These are phyloP conservation scores for Fusarium setosum DNA, from an alignment of 2,329 filamentous ascomycete species.

Conservation along the genomic window DNA sequence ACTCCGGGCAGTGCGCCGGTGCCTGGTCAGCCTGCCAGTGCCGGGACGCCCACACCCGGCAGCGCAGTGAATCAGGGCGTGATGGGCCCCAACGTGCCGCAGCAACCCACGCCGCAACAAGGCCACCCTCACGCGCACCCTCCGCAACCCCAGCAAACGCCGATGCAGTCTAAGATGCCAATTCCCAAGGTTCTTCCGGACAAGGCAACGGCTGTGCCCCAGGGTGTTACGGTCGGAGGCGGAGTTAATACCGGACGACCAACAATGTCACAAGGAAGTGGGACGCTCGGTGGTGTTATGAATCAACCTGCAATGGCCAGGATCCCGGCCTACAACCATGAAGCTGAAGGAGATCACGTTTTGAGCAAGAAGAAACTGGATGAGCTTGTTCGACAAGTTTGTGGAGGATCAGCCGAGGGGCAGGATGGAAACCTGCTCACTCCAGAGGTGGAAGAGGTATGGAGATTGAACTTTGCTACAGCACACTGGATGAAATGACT, in stretches of 20 bases:
- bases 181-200: slow-evolving; percentile 84
- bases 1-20: slow-evolving; percentile 48
- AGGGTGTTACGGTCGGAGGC: slow-evolving; percentile 77
- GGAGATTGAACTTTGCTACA: neutral
- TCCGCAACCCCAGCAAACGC: slow-evolving; percentile 53
- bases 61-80: slow-evolving; percentile 46
- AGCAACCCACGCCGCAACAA: slow-evolving; percentile 48
- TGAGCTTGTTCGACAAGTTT: slow-evolving; percentile 93
- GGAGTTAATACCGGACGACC: slow-evolving; percentile 76
- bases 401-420: slow-evolving; percentile 79
- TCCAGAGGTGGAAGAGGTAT: slow-evolving; percentile 95
- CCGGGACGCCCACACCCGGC: slow-evolving; percentile 45
- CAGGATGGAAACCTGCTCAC: slow-evolving; percentile 82
- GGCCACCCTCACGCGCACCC: slow-evolving; percentile 63
- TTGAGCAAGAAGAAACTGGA: slow-evolving; percentile 99
- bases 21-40: slow-evolving; percentile 46
- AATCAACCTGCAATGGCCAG: slow-evolving; percentile 87
- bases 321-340: slow-evolving; percentile 85
- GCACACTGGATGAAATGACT: slow-evolving; percentile 23
- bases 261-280: slow-evolving; percentile 84
- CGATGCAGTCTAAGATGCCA: slow-evolving; percentile 73
- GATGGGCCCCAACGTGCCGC: slow-evolving; percentile 46
- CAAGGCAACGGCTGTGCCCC: slow-evolving; percentile 74
- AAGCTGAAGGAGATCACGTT: slow-evolving; percentile 91
- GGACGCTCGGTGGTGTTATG: slow-evolving; percentile 83